Evolutionary conservation across 345 rosid species (phyloP).

Genomic region (Ailanthus altissimus): DNA sequence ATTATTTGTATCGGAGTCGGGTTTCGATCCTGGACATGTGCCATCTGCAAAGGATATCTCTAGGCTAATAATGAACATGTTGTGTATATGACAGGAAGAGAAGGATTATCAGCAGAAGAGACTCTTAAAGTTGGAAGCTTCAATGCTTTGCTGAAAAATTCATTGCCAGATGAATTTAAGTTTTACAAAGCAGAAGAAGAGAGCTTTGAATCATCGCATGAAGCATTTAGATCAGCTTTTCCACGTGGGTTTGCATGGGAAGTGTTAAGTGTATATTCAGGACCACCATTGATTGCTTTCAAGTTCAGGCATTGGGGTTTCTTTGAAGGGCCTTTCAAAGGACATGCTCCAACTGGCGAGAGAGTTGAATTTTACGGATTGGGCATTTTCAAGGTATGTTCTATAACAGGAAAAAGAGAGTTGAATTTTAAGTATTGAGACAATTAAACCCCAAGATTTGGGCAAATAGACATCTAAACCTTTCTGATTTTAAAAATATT

Average conservation of each 20-base stretch:
- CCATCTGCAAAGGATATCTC: background rate
- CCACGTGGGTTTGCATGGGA: slow-evolving; percentile 94
- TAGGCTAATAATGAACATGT: background rate
- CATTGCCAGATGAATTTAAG: slow-evolving; percentile 55
- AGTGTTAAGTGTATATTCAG: slow-evolving; percentile 59
- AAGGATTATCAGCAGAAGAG: slow-evolving; percentile 74
- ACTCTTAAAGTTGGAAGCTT: slow-evolving; percentile 62
- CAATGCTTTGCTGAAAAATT: slow-evolving; percentile 63
- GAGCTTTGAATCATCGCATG: slow-evolving; percentile 77
- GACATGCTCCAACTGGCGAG: slow-evolving; percentile 73
- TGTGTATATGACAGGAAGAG: slow-evolving; percentile 46
- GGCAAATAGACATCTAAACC: too few species aligned
- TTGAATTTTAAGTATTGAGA: too few species aligned
- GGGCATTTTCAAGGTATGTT: slow-evolving; percentile 62
- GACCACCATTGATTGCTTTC: slow-evolving; percentile 73
- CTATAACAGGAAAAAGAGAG: too few species aligned
- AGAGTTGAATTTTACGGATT: slow-evolving; percentile 61
- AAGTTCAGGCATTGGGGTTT: slow-evolving; percentile 92
- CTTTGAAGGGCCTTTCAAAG: slow-evolving; percentile 74
- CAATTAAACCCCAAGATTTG: too few species aligned
- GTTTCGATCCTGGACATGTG: too few species aligned
- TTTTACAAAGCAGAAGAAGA: slow-evolving; percentile 71
- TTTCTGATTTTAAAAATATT: too few species aligned
- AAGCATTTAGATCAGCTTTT: slow-evolving; percentile 58
- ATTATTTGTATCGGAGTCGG: too few species aligned